Conservation (phyloP, 1,284 basidiomycete genomes). For the Cryptococcus sp. region DNA sequence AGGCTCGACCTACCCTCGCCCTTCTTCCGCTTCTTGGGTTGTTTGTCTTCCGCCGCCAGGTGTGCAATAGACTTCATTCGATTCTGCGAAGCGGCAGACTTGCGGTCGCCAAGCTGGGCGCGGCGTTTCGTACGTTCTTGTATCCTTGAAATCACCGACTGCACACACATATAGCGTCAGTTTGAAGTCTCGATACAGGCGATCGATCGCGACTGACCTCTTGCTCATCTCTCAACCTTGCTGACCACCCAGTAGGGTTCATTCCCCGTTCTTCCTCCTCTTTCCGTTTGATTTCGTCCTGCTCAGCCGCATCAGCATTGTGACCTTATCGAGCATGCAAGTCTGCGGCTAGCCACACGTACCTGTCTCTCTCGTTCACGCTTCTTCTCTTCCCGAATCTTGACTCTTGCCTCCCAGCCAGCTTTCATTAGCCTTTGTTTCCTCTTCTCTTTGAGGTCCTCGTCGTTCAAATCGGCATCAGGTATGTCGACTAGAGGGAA, state of each 20-base stretch:
- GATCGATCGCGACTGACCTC: constrained; percentile 59
- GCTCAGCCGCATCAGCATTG: constrained; percentile 26
- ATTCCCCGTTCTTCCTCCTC: constrained; percentile 78
- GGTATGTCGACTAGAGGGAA: constrained; percentile 90
- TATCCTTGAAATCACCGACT: constrained; percentile 80
- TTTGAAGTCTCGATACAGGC: not conserved
- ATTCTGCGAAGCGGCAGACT: constrained; percentile 92
- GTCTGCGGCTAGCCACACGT: constrained; percentile 5
- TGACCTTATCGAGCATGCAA: not conserved
- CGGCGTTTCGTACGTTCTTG: constrained; percentile 79
- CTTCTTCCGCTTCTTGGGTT: constrained; percentile 69
- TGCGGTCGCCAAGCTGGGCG: constrained; percentile 83
- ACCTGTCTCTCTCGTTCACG: constrained; percentile 68
- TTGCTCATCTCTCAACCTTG: constrained; percentile 70
- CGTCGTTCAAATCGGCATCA: constrained; percentile 91
- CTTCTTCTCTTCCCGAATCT: constrained; percentile 85
- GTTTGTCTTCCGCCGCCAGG: constrained; percentile 79
- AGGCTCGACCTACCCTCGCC: constrained; percentile 63
- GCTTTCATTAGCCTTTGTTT: constrained; percentile 92
- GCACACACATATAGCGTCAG: not conserved
- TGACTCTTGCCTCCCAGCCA: constrained; percentile 86
- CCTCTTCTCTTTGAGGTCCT: constrained; percentile 90
- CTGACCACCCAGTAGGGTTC: constrained; percentile 72
- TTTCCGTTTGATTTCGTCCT: constrained; percentile 67
- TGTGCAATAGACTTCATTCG: constrained; percentile 97